Conservation (phyloP, 805 yeast species). For the Ogataea wickerhamii region DNA sequence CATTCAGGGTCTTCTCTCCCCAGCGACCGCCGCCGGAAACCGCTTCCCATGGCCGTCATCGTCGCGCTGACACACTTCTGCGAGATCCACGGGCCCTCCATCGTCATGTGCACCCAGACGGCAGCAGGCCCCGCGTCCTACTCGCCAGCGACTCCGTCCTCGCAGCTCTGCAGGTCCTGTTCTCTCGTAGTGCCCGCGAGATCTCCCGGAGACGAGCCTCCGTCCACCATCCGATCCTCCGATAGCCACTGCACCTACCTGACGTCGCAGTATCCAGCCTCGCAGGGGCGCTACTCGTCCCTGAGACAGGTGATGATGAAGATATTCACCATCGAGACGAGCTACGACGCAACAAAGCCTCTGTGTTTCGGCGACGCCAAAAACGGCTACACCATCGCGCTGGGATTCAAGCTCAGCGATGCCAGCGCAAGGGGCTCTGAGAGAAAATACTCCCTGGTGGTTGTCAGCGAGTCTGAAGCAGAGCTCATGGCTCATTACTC, state of each 20-base stretch:
- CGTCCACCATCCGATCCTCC: constrained; percentile 30
- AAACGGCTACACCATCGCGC: constrained; percentile 57
- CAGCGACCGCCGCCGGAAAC: no score
- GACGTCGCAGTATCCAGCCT: constrained; percentile 60
- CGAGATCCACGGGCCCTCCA: constrained; percentile 73
- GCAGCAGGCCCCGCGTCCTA: constrained; percentile 31
- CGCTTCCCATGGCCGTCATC: constrained; percentile 42
- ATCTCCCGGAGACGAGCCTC: constrained; percentile 6
- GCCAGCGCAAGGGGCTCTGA: constrained; percentile 71
- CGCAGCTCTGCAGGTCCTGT: constrained; percentile 55
- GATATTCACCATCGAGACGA: constrained; percentile 63
- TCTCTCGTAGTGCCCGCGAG: constrained; percentile 46
- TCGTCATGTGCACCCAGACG: constrained; percentile 59
- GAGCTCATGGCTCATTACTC: constrained; percentile 55
- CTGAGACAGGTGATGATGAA: constrained; percentile 60
- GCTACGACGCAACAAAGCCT: constrained; percentile 55
- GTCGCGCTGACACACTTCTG: constrained; percentile 70
- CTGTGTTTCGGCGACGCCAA: constrained; percentile 59
- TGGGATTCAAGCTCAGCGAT: constrained; percentile 61
- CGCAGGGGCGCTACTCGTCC: constrained; percentile 47
- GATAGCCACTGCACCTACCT: constrained; percentile 33
- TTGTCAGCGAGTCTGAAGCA: constrained; percentile 53
- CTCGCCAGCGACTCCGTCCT: constrained; percentile 36
- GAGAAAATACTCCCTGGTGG: constrained; percentile 59
- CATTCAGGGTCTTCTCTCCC: no score